Percentiles rank a stretch among this genome's conserved stretches.
Evolutionary conservation across 139 green algal genomes (phyloP).

Genomic region (Asterochloris sp.): DNA sequence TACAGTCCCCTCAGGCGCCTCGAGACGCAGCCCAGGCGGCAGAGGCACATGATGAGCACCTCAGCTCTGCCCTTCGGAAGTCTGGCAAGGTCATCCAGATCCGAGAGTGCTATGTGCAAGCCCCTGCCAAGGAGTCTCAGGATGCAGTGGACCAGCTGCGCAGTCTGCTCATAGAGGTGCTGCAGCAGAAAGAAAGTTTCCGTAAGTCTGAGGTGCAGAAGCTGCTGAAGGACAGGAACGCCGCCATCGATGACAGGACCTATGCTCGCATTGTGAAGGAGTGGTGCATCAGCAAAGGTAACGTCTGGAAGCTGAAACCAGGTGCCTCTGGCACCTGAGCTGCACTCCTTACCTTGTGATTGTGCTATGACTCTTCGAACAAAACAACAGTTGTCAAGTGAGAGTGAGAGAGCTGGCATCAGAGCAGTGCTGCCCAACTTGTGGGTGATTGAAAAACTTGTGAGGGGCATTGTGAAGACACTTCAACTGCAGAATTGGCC

Average conservation of each 20-base stretch:
- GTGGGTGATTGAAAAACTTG: no score
- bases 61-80: slow-evolving; percentile 3
- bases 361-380: no score
- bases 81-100: neutral
- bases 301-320: slow-evolving; percentile 36
- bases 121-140: neutral
- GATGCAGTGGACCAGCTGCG: slow-evolving; percentile 35
- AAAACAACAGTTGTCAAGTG: no score
- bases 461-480: no score
- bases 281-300: slow-evolving; percentile 34
- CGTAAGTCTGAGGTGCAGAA: neutral
- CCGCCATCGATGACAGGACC: slow-evolving; percentile 26
- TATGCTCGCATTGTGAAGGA: slow-evolving; percentile 47
- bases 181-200: no score
- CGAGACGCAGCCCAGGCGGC: neutral
- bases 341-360: no score
- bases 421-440: no score
- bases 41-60: neutral
- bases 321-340: neutral
- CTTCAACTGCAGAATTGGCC: no score
- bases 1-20: neutral
- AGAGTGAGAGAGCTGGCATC: no score
- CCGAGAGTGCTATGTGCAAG: slow-evolving; percentile 19
- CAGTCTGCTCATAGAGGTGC: neutral
- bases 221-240: slow-evolving; percentile 28